A percentile compares a stretch with the other conserved stretches of the same genome.
Evolutionary conservation across 108 stramenopile species (phyloP).

Genomic region (Poteriospumella lacustris): DNA sequence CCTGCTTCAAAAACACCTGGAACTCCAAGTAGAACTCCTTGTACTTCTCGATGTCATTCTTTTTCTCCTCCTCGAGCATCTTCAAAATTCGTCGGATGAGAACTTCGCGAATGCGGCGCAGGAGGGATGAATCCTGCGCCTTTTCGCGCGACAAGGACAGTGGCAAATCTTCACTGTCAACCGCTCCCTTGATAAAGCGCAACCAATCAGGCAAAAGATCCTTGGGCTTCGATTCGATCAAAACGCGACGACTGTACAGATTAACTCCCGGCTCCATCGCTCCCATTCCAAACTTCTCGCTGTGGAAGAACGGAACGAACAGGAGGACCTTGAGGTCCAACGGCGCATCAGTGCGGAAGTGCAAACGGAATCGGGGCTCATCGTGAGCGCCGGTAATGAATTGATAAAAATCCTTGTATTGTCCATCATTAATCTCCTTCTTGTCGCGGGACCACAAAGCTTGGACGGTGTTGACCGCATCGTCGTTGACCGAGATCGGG

Average conservation of each 20-base stretch:
- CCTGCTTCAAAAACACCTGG: constrained; percentile 92
- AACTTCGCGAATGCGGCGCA: constrained; percentile 75
- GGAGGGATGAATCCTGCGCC: constrained; percentile 87
- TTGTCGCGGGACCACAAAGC: constrained; percentile 90
- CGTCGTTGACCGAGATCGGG: constrained; percentile 65
- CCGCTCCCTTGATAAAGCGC: constrained; percentile 66
- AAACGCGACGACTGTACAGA: constrained; percentile 83
- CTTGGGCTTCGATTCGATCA: constrained; percentile 83
- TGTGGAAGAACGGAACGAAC: constrained; percentile 87
- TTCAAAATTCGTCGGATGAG: constrained; percentile 78
- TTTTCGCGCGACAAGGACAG: constrained; percentile 89
- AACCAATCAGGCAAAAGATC: constrained; percentile 97
- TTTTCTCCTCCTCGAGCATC: constrained; percentile 67
- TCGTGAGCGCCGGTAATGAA: constrained; percentile 81
- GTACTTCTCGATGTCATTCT: constrained; percentile 80
- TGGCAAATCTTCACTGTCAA: constrained; percentile 97
- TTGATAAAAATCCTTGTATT: constrained; percentile 89
- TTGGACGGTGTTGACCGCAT: constrained; percentile 81
- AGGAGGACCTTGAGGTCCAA: constrained; percentile 90
- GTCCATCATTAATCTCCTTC: constrained; percentile 74
- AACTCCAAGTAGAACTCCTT: constrained; percentile 82
- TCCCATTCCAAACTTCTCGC: constrained; percentile 96
- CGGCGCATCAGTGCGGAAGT: constrained; percentile 96
- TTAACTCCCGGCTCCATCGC: constrained; percentile 93
- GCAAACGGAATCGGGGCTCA: constrained; percentile 67